Conservation (phyloP, 1,284 basidiomycete species). For the Sporisorium scitamineum region DNA sequence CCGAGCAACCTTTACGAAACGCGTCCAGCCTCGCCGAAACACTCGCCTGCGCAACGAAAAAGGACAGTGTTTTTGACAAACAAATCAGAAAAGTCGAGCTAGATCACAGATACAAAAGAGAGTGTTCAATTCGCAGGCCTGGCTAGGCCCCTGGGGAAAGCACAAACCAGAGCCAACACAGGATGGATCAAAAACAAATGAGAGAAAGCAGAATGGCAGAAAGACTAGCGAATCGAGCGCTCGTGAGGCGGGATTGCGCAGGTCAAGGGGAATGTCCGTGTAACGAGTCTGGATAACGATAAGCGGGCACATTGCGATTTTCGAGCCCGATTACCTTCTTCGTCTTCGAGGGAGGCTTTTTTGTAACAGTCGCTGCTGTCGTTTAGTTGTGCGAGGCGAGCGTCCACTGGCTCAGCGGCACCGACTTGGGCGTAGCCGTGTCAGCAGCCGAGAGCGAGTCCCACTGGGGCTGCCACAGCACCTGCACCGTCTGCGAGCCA, state of each 20-base stretch:
- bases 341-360: background rate
- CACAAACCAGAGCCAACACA: background rate
- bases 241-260: constrained; percentile 6
- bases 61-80: constrained; percentile 11
- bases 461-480: constrained; percentile 69
- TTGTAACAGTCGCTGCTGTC: constrained; percentile 4
- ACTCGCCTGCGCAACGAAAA: background rate
- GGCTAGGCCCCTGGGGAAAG: too few species aligned
- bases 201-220: background rate
- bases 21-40: background rate
- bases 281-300: background rate
- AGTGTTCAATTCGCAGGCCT: constrained; percentile 4
- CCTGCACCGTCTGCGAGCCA: constrained; percentile 72
- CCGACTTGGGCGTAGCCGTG: constrained; percentile 55
- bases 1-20: background rate
- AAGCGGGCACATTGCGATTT: background rate
- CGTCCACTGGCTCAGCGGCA: constrained; percentile 61
- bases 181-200: background rate
- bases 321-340: background rate
- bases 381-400: constrained; percentile 65
- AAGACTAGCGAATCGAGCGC: constrained; percentile 13
- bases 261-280: constrained; percentile 17
- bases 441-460: constrained; percentile 51
- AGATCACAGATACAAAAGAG: constrained; percentile 16
- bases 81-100: background rate